Evolutionary conservation across 768 basidiomycete genomes (phyloP).

Genomic region (Megacollybia marginata): DNA sequence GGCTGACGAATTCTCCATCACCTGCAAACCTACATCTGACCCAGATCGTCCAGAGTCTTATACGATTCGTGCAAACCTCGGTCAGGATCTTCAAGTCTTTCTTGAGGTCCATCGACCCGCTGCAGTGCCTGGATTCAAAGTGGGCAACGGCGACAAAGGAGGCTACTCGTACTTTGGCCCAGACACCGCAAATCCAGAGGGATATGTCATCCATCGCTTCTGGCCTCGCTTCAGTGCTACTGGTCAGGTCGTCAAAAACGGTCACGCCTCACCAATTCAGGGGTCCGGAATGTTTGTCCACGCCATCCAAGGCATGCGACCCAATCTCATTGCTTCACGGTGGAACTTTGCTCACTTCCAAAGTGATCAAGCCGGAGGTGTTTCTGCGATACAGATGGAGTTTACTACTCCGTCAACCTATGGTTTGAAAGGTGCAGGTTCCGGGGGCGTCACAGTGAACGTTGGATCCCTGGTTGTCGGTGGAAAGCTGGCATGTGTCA

Average conservation of each 20-base stretch:
- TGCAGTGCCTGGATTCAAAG: conserved; percentile 79
- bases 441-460: conserved; percentile 79
- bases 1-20: conserved; percentile 78
- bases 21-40: conserved; percentile 47
- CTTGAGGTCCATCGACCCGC: conserved; percentile 66
- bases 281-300: conserved; percentile 86
- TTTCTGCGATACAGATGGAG: conserved; percentile 92
- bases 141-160: conserved; percentile 82
- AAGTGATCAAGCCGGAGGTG: conserved; percentile 60
- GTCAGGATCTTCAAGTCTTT: conserved; percentile 72
- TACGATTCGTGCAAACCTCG: conserved; percentile 70
- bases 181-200: conserved; percentile 61
- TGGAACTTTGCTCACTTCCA: conserved; percentile 98
- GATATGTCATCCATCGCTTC: conserved; percentile 87
- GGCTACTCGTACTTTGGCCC: conserved; percentile 86
- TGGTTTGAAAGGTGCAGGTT: conserved; percentile 73
- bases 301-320: conserved; percentile 98
- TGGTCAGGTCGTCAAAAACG: conserved; percentile 65
- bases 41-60: conserved; percentile 70
- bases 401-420: conserved; percentile 78
- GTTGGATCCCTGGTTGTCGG: conserved; percentile 80
- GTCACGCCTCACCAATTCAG: conserved; percentile 45
- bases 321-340: conserved; percentile 82
- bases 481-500: conserved; percentile 68
- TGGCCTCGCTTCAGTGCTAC: conserved; percentile 65